phyloP scores from a whole-genome alignment of 2,329 filamentous ascomycete genomes.

The Gaeumannomyces tritici region DNA sequence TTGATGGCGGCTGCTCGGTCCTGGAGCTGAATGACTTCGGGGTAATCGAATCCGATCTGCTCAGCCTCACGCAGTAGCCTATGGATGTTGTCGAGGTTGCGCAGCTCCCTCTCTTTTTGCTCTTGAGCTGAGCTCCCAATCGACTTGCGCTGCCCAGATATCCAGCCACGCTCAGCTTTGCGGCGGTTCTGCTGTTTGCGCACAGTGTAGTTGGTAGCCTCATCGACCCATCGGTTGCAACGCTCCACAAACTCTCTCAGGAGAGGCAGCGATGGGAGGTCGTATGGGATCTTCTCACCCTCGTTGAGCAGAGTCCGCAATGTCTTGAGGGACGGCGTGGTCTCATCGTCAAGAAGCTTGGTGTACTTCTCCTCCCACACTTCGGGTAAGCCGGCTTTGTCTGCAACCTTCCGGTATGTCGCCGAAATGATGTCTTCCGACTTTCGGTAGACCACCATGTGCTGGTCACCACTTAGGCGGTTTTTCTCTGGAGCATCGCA shows the following conservation, averaged over 20 bases:
- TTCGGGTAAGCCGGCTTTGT: constrained; percentile 80
- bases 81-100: constrained; percentile 81
- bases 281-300: constrained; percentile 92
- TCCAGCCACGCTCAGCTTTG: constrained; percentile 85
- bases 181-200: constrained; percentile 96
- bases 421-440: constrained; percentile 59
- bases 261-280: constrained; percentile 70
- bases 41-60: constrained; percentile 83
- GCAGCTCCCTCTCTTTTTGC: constrained; percentile 77
- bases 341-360: constrained; percentile 71
- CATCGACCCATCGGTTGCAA: constrained; percentile 96
- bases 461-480: constrained; percentile 59
- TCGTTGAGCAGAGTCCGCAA: constrained; percentile 78
- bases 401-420: constrained; percentile 66
- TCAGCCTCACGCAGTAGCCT: constrained; percentile 77
- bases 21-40: constrained; percentile 76
- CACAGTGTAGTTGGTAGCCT: constrained; percentile 91
- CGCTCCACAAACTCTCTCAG: constrained; percentile 86
- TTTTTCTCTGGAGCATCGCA: constrained; percentile 60
- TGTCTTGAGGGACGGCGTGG: constrained; percentile 75
- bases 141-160: constrained; percentile 62
- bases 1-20: constrained; percentile 80
- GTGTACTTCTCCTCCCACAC: constrained; percentile 86
- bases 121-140: constrained; percentile 48
- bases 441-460: constrained; percentile 70